These are phyloP conservation scores for Circinella minor DNA, from an alignment of 371 early-diverging fungal genomes.

Conservation along the genomic window DNA sequence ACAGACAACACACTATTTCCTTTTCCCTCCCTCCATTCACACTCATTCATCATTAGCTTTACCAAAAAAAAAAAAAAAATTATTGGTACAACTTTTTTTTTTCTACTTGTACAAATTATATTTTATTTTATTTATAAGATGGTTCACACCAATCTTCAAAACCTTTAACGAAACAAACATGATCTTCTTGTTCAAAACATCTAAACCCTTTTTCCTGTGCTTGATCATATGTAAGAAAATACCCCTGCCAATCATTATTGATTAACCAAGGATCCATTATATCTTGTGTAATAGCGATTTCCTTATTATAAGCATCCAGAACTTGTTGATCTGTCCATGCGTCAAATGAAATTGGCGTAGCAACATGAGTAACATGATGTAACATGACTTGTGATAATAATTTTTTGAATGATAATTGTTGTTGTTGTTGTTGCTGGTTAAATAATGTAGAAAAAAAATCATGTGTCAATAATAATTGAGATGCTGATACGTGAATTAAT, in stretches of 20 bases:
- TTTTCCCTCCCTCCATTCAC: too few species aligned
- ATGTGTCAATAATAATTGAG: conserved; percentile 23
- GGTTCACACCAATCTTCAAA: conserved; percentile 26
- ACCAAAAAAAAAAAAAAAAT: too few species aligned
- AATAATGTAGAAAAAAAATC: conserved; percentile 38
- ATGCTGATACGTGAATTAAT: conserved; percentile 39
- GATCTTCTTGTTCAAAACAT: conserved; percentile 38
- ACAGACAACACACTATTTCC: too few species aligned
- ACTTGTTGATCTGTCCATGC: background rate
- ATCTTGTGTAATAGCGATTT: conserved; percentile 14
- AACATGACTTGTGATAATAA: conserved; percentile 36
- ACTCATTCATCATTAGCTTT: too few species aligned
- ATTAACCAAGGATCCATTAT: conserved; percentile 18
- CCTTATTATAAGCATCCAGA: conserved; percentile 5
- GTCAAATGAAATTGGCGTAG: background rate
- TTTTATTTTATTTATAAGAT: background rate
- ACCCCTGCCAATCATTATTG: background rate
- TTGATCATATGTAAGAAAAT: conserved; percentile 29
- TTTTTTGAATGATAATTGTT: too few species aligned
- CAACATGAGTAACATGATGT: conserved; percentile 35
- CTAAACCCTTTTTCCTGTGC: conserved; percentile 30
- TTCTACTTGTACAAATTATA: too few species aligned
- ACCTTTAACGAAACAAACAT: conserved; percentile 45
- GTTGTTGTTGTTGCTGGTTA: too few species aligned
- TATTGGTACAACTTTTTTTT: too few species aligned